Conservation (phyloP, 2,329 filamentous ascomycete species). For the Proliferodiscus dingleyae region DNA sequence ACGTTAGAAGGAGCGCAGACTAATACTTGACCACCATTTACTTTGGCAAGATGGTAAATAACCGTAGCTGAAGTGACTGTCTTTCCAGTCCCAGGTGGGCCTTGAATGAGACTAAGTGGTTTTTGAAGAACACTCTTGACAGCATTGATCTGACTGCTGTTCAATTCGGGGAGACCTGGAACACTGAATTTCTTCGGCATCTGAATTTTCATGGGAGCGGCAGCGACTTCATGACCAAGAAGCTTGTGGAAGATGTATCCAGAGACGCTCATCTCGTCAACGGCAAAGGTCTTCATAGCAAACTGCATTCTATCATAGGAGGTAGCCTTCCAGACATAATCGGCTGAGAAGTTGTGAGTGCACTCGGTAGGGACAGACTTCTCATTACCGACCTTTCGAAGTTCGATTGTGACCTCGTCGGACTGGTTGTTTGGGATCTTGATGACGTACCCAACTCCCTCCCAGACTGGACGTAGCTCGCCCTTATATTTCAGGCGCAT, state of each 20-base stretch:
- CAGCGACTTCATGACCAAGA: constrained; percentile 88
- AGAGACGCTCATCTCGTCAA: constrained; percentile 97
- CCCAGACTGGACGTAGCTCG: constrained; percentile 87
- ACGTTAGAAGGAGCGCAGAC: constrained; percentile 98
- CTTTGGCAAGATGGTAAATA: constrained; percentile 94
- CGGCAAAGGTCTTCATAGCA: constrained; percentile 98
- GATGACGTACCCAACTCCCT: constrained; percentile 97
- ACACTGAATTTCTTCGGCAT: constrained; percentile 97
- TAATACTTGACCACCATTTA: constrained; percentile 89
- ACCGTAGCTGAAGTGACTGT: constrained; percentile 98
- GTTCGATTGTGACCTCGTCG: constrained; percentile 91
- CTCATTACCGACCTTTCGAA: constrained; percentile 91
- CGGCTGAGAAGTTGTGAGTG: constrained; percentile 95
- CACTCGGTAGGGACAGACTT: constrained; percentile 94
- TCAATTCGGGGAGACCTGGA: constrained; percentile 88
- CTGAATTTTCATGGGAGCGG: constrained; percentile 91
- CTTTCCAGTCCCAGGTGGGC: constrained; percentile 94
- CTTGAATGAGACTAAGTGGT: constrained; percentile 92
- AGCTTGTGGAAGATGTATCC: constrained; percentile 98
- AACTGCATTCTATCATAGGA: constrained; percentile 99
- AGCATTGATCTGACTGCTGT: constrained; percentile 90
- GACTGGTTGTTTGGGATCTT: constrained; percentile 99
- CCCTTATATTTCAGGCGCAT: constrained; percentile 97
- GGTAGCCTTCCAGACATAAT: constrained; percentile 99
- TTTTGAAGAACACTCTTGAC: constrained; percentile 94